A percentile compares a stretch with the other conserved stretches of the same genome.
Conservation (phyloP, 257 asterid genomes). For the Nicotiana noctiflora region DNA sequence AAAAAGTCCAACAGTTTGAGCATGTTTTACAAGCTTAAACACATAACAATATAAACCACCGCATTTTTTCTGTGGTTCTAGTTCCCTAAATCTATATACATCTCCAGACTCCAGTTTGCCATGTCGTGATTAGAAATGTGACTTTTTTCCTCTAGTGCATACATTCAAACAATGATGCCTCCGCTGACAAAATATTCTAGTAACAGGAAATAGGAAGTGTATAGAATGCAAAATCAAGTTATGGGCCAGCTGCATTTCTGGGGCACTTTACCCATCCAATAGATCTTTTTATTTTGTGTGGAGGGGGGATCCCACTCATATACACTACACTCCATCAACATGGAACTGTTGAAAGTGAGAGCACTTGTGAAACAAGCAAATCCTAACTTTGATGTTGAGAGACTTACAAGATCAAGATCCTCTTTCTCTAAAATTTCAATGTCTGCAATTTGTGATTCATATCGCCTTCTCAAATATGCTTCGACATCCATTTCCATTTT, state of each 20-base stretch:
- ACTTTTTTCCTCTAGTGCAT: neutral
- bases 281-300: neutral
- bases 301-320: neutral
- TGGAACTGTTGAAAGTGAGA: neutral
- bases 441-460: constrained; percentile 87
- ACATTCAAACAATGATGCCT: neutral
- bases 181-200: neutral
- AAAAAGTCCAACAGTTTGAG: neutral
- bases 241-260: neutral
- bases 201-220: neutral
- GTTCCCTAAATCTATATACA: neutral
- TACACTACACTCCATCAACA: neutral
- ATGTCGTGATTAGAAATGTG: neutral
- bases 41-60: no score
- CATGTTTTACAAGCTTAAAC: neutral
- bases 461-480: constrained; percentile 86
- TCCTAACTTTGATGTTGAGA: constrained; percentile 11
- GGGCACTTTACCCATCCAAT: neutral
- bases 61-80: neutral
- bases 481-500: constrained; percentile 96
- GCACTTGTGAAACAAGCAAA: neutral
- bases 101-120: neutral
- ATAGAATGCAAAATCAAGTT: neutral
- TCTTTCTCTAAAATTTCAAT: constrained; percentile 78
- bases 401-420: constrained; percentile 84